Evolutionary conservation across 2,329 filamentous ascomycete genomes (phyloP).

Genomic region (Apiospora rasikravindrae): DNA sequence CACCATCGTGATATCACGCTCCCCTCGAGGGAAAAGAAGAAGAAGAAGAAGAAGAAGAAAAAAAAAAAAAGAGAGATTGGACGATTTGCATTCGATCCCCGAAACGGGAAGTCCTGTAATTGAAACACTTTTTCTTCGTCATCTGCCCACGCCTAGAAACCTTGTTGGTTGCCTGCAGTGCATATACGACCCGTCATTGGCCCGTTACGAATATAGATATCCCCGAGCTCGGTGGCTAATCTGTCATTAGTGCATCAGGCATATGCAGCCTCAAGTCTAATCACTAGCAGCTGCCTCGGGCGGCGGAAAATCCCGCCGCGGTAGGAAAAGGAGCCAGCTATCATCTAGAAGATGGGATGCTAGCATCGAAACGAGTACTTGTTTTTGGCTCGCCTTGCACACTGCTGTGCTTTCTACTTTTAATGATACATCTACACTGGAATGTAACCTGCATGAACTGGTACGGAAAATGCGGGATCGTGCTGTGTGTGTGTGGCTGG

Average conservation of each 20-base stretch:
- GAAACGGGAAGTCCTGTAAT: background rate
- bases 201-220: background rate
- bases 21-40: too few relatives aligned
- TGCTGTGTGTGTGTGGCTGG: too few relatives aligned
- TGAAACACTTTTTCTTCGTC: background rate
- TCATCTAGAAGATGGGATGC: too few relatives aligned
- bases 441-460: too few relatives aligned
- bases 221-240: background rate
- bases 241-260: background rate
- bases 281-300: background rate
- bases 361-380: too few relatives aligned
- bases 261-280: background rate
- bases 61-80: background rate
- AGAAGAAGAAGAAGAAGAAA: background rate
- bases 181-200: background rate
- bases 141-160: background rate
- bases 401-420: too few relatives aligned
- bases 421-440: too few relatives aligned
- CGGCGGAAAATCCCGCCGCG: background rate
- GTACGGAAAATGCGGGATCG: too few relatives aligned
- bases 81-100: background rate
- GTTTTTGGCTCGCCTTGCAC: too few relatives aligned
- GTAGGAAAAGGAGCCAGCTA: background rate
- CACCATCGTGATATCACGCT: background rate
- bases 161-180: background rate